Evolutionary conservation across 768 basidiomycete genomes (phyloP), one percentile per base, ranked within the genome.

Genomic region (Collybiopsis luxurians): DNA sequence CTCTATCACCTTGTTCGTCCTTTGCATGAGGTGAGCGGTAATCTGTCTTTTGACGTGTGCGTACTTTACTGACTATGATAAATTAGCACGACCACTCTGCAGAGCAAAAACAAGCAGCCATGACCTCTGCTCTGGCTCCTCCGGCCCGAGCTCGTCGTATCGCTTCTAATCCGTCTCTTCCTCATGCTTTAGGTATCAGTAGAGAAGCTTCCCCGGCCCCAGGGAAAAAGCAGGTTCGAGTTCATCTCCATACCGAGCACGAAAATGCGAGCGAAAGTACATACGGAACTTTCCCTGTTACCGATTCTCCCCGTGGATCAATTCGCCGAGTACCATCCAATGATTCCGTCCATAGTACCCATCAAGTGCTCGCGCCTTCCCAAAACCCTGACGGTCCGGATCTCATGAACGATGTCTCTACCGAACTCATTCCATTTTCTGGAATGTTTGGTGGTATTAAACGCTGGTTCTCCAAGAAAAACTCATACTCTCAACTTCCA

Each of bases 1-100:
- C 62, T 77, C 9, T 77, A 74, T 51, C 59, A 61, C 19, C 63
- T 74, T 3, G 69, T 75, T n/a, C 64, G 65, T 38, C 73, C 74
- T 1, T 64, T 77, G 3, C 76, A 75, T 51, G 64, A 70, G 28
- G 57, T 52, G 50, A 58, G 48, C 30, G 15, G 15, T 11, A n/a
- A 71, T 71, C 42, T 63, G 51, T 19, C 4, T 9, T 11, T 21
- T 28, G 13, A 2, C 48, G 15, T 13, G 27, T 30, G n/a, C 17
- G 10, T 7, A 27, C 6, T 58, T 28, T 4, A 27, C 1, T 12
- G 38, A 13, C 36, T 27, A 24, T 7, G 3, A n/a, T n/a, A 30
- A 4, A 6, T 50, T 50, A 59, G 52, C 57, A 59, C 36, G 57
- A 59, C 6, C 57, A 59, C 30, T 53, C 57, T 19, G 24, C 30